These are phyloP conservation scores for Solanum chmielewskii DNA, from an alignment of 257 asterid genomes.

Conservation along the genomic window DNA sequence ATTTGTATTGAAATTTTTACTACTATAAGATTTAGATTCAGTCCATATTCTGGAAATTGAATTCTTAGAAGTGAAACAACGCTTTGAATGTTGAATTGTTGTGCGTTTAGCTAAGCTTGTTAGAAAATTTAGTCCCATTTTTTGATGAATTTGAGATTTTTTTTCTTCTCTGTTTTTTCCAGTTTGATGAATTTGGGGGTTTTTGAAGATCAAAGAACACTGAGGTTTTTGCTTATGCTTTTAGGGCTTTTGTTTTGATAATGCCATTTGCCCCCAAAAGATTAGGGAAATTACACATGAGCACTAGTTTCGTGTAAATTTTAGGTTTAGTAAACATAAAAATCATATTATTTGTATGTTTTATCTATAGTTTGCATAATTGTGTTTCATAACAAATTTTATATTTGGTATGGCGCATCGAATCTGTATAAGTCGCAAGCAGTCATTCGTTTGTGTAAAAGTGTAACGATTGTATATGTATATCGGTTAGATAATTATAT, in stretches of 20 bases:
- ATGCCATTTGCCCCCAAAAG: neutral
- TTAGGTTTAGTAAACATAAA: no score
- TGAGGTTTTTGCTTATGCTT: neutral
- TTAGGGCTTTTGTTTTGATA: neutral
- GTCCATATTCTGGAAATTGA: neutral
- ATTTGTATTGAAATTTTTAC: slow-evolving; percentile 5
- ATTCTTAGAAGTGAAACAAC: slow-evolving; percentile 1
- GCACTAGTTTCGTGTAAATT: no score
- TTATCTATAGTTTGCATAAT: no score
- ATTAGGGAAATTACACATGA: neutral
- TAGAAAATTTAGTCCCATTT: slow-evolving; percentile 29
- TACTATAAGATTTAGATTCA: neutral
- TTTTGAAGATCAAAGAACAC: neutral
- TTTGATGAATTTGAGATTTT: neutral
- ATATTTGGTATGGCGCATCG: no score
- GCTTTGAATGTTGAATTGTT: slow-evolving; percentile 8
- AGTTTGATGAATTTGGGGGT: neutral
- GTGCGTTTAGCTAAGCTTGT: slow-evolving; percentile 16
- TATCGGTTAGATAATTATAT: no score
- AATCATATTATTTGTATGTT: no score
- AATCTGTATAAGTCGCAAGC: accelerated
- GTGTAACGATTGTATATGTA: no score
- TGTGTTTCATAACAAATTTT: accelerated
- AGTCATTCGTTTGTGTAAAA: no score
- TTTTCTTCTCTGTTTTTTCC: neutral